Conservation (phyloP, 208 protist species). For the Acanthamoeba culbertsoni region DNA sequence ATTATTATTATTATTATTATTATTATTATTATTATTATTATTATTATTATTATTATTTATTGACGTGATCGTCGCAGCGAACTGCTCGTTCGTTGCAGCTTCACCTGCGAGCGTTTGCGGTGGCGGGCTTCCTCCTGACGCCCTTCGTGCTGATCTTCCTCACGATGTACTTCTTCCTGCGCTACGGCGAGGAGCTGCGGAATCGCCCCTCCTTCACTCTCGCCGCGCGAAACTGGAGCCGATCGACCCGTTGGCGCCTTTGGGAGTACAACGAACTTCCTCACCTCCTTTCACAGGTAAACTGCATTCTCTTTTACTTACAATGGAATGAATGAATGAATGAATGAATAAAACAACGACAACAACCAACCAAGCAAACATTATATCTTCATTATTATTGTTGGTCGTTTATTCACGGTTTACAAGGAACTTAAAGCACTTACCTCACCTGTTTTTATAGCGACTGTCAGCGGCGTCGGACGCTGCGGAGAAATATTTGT, state of each 20-base stretch:
- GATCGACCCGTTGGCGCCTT: slow-evolving; percentile 40
- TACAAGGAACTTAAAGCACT: too few species aligned
- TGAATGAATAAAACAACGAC: neutral
- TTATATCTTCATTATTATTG: neutral
- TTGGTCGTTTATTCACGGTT: neutral
- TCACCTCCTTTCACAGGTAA: slow-evolving; percentile 40
- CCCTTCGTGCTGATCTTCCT: slow-evolving; percentile 62
- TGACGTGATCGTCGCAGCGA: neutral
- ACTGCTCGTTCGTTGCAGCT: slow-evolving; percentile 22
- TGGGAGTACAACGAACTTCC: slow-evolving; percentile 69
- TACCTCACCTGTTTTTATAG: neutral
- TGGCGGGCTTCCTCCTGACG: slow-evolving; percentile 38
- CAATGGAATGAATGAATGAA: neutral
- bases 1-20: too few species aligned
- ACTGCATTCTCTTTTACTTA: neutral
- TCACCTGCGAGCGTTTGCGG: neutral
- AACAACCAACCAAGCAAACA: neutral
- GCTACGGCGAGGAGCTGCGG: slow-evolving; percentile 60
- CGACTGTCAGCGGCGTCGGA: neutral
- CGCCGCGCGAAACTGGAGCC: slow-evolving; percentile 42
- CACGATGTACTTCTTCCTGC: slow-evolving; percentile 62
- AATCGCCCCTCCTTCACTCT: slow-evolving; percentile 30
- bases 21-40: too few species aligned
- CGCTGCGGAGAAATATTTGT: slow-evolving; percentile 50
- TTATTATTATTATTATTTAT: too few species aligned